These are phyloP conservation scores for Cladosporium sphaerospermum DNA, from an alignment of 2,329 filamentous ascomycete genomes.

Conservation along the genomic window DNA sequence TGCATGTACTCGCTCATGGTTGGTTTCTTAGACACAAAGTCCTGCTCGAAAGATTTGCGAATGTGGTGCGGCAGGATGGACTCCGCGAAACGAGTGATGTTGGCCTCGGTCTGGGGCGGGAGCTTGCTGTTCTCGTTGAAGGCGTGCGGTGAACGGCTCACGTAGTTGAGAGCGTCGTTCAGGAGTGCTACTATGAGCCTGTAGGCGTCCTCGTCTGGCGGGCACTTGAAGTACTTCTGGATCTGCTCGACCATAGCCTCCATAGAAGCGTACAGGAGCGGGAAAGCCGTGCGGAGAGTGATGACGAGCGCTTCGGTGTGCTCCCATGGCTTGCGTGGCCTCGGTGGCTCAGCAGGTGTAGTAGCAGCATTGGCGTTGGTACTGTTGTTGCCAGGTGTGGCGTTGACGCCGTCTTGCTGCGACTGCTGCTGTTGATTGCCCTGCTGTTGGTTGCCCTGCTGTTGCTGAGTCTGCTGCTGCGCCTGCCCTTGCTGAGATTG, in stretches of 20 bases:
- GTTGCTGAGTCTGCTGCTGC: too few species aligned
- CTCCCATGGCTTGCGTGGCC: slow-evolving; percentile 81
- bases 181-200: slow-evolving; percentile 93
- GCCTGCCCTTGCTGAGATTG: too few species aligned
- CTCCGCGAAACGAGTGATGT: slow-evolving; percentile 94
- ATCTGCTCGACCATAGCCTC: slow-evolving; percentile 99
- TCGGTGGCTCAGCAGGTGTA: slow-evolving; percentile 33
- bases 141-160: slow-evolving; percentile 76
- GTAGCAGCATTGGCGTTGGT: not conserved
- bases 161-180: slow-evolving; percentile 90
- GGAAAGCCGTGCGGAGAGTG: slow-evolving; percentile 93
- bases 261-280: slow-evolving; percentile 91
- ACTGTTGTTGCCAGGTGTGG: not conserved
- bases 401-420: slow-evolving; percentile 19
- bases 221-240: slow-evolving; percentile 98
- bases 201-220: slow-evolving; percentile 96
- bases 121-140: slow-evolving; percentile 91
- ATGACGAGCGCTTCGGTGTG: slow-evolving; percentile 93
- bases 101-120: slow-evolving; percentile 82
- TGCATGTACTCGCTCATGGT: slow-evolving; percentile 99
- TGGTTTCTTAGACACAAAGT: slow-evolving; percentile 91
- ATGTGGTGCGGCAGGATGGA: slow-evolving; percentile 93
- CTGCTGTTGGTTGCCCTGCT: not conserved
- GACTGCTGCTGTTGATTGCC: slow-evolving; percentile 24
- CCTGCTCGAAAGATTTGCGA: slow-evolving; percentile 91